phyloP scores from a whole-genome alignment of 2,329 filamentous ascomycete genomes.

The Cryphonectria radicalis region DNA sequence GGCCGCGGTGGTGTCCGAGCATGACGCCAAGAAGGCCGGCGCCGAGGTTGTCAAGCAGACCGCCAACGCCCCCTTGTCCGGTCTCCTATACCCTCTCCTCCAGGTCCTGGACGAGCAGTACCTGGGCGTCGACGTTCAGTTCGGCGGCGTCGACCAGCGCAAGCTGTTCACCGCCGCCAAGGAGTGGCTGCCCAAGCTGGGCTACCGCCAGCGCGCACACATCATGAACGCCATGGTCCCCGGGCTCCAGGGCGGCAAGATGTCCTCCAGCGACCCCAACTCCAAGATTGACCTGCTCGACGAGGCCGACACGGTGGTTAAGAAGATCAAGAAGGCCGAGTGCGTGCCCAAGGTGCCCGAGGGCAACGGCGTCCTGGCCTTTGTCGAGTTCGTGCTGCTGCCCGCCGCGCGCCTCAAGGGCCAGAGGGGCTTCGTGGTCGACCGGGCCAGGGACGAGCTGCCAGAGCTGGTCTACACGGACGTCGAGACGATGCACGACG shows the following conservation, averaged over 20 bases:
- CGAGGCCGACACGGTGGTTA: constrained; percentile 70
- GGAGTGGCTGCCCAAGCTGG: constrained; percentile 83
- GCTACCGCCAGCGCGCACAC: constrained; percentile 73
- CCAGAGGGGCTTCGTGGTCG: constrained; percentile 68
- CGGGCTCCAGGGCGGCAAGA: constrained; percentile 80
- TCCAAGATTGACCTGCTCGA: constrained; percentile 96
- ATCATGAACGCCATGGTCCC: constrained; percentile 77
- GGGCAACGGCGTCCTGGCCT: constrained; percentile 83
- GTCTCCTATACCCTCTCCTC: constrained; percentile 82
- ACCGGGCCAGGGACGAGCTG: constrained; percentile 63
- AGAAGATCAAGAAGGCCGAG: constrained; percentile 86
- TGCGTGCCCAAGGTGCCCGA: constrained; percentile 77
- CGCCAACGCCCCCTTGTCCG: constrained; percentile 72
- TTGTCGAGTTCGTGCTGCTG: constrained; percentile 86
- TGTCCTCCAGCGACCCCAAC: constrained; percentile 69
- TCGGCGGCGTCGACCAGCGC: constrained; percentile 82
- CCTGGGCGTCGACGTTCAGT: constrained; percentile 84
- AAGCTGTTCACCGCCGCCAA: constrained; percentile 88
- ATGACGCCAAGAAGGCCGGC: constrained; percentile 87
- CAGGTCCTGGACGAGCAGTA: constrained; percentile 92
- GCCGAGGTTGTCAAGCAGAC: constrained; percentile 95
- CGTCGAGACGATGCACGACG: constrained; percentile 74
- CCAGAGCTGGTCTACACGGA: constrained; percentile 81
- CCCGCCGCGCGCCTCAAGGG: constrained; percentile 71
- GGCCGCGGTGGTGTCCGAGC: constrained; percentile 70